A percentile compares a stretch with the other conserved stretches of the same genome.
Conservation (phyloP, 495 filamentous ascomycete species). For the Talaromyces nanjingensis region DNA sequence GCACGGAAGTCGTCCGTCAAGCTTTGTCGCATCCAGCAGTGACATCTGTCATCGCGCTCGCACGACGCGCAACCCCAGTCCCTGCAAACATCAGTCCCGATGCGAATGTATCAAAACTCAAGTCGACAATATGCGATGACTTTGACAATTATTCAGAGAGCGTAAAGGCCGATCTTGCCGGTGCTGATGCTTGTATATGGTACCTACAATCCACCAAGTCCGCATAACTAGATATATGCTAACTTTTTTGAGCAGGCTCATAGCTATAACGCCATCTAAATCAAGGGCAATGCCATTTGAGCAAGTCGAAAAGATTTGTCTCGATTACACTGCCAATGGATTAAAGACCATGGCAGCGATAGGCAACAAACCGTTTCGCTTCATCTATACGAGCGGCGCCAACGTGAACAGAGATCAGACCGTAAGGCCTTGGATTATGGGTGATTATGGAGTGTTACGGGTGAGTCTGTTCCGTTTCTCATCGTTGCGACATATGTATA, state of each 20-base stretch:
- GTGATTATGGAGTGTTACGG: slow-evolving; percentile 38
- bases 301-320: slow-evolving; percentile 35
- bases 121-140: slow-evolving; percentile 28
- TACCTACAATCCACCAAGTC: slow-evolving; percentile 11
- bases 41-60: slow-evolving; percentile 34
- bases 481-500: no score
- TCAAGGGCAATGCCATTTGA: slow-evolving; percentile 24
- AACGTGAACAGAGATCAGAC: slow-evolving; percentile 29
- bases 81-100: slow-evolving; percentile 14
- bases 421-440: slow-evolving; percentile 24
- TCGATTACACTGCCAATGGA: slow-evolving; percentile 32
- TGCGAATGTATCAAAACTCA: slow-evolving; percentile 30
- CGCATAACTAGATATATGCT: no score
- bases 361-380: slow-evolving; percentile 23
- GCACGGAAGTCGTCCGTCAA: slow-evolving; percentile 37
- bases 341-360: slow-evolving; percentile 26
- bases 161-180: slow-evolving; percentile 32
- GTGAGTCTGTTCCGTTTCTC: slow-evolving; percentile 18
- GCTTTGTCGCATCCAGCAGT: slow-evolving; percentile 28
- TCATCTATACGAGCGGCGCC: slow-evolving; percentile 41
- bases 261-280: slow-evolving; percentile 36
- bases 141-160: slow-evolving; percentile 35
- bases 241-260: slow-evolving; percentile 20
- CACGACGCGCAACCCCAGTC: slow-evolving; percentile 25
- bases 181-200: slow-evolving; percentile 50